Base-by-base conservation (phyloP, 371 early-diverging fungal species). In the Thermomucor indicae-seudaticae region DNA sequence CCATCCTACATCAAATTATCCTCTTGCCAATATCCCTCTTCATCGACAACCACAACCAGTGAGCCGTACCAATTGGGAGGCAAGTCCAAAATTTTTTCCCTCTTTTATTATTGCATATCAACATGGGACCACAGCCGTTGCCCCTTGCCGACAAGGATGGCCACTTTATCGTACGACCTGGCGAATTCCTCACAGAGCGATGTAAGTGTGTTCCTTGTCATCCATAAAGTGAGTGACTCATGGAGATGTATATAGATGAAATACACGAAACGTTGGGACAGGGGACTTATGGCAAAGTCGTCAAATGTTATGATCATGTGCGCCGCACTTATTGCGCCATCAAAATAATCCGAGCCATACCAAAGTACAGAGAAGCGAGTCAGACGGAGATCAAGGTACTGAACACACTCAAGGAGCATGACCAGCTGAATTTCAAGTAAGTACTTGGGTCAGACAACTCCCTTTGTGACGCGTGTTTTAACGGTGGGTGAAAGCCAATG, bases 281-380 rank as follows among this genome's bases (percentile, higher is more conserved):
- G 74, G 98, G 98, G 8, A 97, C 98, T 0, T 97, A 95, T 77
- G 98, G 98, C 52, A 93, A 91, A 63, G 98, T 97, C 5, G 90
- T 92, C 23, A 86, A 93, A 61, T 93, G 92, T 51, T 86, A 68
- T 47, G 97, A 96, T 63, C 70, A 78, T 28, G 71, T 70, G 5
- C 73, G 72, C 30, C 71, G 83, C 11, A 65, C 69, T 12, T 72
- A 76, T 46, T 81, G 67, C 39, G 54, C 54, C 22, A 65, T 97
- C 58, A 97, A 97, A 71, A 89, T 97, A 34, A 92, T 96, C 46
- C 85, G 95, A 29, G 89, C 96, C 6, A 81, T 96, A 40, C 91
- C 84, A 61, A 97, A 97, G 67, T 97, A 96, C 73, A 84, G 89
- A 39, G 96, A 96, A 39, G 98, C 98, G 1, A 86, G 93, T 55